Evolutionary conservation across 208 protist genomes (phyloP).

Genomic region (Cochliopodium minus): DNA sequence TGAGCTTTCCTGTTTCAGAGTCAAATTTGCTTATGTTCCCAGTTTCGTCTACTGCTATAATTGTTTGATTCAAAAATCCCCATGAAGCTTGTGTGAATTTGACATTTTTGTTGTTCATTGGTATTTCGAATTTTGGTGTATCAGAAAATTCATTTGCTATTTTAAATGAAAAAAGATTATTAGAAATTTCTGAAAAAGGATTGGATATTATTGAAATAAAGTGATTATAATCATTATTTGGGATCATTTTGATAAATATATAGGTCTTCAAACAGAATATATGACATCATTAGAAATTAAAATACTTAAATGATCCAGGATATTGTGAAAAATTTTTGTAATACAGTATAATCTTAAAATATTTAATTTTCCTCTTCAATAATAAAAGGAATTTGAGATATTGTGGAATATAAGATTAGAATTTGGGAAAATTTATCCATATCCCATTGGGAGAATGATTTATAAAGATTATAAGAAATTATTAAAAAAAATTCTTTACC

Average conservation of each 20-base stretch:
- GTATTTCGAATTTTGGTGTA: not conserved
- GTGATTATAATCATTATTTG: not conserved
- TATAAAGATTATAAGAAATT: too few relatives aligned
- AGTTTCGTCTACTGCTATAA: constrained; percentile 73
- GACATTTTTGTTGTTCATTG: constrained; percentile 4
- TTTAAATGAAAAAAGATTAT: constrained; percentile 43
- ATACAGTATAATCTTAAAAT: constrained; percentile 31
- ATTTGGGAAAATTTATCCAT: too few relatives aligned
- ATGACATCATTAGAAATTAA: too few relatives aligned
- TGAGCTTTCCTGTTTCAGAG: constrained; percentile 43
- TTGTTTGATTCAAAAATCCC: constrained; percentile 81
- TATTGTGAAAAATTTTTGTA: constrained; percentile 44
- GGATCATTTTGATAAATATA: constrained; percentile 22
- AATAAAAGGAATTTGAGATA: too few relatives aligned
- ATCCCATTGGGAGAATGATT: too few relatives aligned
- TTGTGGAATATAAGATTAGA: too few relatives aligned
- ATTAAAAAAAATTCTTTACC: constrained; percentile 26
- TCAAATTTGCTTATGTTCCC: constrained; percentile 71
- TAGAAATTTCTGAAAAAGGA: not conserved
- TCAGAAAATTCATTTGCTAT: constrained; percentile 41
- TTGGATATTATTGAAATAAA: too few relatives aligned
- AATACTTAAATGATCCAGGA: too few relatives aligned
- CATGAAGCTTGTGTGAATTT: constrained; percentile 67
- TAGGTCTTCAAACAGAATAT: not conserved
- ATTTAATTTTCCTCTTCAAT: constrained; percentile 11